These are phyloP conservation scores for Talaromyces nanjingensis DNA, from an alignment of 495 filamentous ascomycete species.

Conservation along the genomic window DNA sequence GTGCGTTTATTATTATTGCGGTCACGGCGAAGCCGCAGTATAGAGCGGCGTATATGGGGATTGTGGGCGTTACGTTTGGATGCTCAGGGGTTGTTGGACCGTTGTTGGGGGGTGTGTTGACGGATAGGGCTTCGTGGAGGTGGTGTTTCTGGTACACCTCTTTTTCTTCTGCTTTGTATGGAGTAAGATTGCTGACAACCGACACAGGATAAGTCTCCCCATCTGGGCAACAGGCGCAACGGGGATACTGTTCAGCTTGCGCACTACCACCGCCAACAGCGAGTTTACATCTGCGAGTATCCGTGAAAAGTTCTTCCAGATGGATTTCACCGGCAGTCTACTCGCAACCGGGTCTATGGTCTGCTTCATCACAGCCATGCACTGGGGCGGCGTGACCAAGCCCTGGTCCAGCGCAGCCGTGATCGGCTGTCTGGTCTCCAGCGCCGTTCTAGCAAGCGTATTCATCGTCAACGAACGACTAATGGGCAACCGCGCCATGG, in stretches of 20 bases:
- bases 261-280: not conserved
- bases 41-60: slow-evolving; percentile 42
- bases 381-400: slow-evolving; percentile 35
- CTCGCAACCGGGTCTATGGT: slow-evolving; percentile 28
- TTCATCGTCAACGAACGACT: slow-evolving; percentile 20
- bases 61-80: slow-evolving; percentile 56
- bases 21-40: slow-evolving; percentile 46
- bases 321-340: slow-evolving; percentile 26
- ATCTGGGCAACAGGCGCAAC: slow-evolving; percentile 50
- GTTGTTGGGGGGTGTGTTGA: slow-evolving; percentile 57
- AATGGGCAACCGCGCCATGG: slow-evolving; percentile 20
- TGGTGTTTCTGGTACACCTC: slow-evolving; percentile 28
- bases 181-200: too few relatives aligned
- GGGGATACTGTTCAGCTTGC: not conserved
- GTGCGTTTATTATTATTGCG: slow-evolving; percentile 66
- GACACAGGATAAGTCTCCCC: slow-evolving; percentile 41
- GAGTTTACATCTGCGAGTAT: not conserved
- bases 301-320: slow-evolving; percentile 21
- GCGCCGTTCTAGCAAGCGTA: slow-evolving; percentile 19
- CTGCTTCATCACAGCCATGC: slow-evolving; percentile 34
- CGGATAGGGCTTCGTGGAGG: slow-evolving; percentile 43
- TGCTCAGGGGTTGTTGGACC: slow-evolving; percentile 56
- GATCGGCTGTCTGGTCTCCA: slow-evolving; percentile 25
- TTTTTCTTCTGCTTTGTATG: too few relatives aligned
- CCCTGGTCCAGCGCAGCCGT: slow-evolving; percentile 27